Percentiles rank a stretch among this genome's conserved stretches.
These are phyloP conservation scores for Caryopteris hybrid DNA, from an alignment of 305 asterid species.

Conservation along the genomic window DNA sequence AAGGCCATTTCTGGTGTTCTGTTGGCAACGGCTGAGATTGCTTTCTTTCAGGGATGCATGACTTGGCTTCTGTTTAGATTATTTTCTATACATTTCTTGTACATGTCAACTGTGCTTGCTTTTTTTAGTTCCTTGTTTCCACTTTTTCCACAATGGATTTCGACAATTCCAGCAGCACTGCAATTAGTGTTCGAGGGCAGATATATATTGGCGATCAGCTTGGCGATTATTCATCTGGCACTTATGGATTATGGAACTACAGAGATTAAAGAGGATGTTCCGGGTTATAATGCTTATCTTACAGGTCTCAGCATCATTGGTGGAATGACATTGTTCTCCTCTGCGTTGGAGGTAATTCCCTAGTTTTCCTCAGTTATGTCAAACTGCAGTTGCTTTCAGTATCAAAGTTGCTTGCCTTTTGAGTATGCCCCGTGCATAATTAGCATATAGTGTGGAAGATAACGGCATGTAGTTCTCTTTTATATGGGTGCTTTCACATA, in stretches of 20 bases:
- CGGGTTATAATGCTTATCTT: constrained; percentile 80
- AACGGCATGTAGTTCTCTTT: too few species aligned
- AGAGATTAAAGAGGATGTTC: constrained; percentile 82
- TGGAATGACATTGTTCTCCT: constrained; percentile 87
- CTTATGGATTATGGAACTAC: constrained; percentile 81
- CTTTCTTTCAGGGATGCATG: constrained; percentile 83
- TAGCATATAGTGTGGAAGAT: background rate
- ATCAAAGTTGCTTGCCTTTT: too few species aligned
- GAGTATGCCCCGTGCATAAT: too few species aligned
- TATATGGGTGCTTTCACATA: too few species aligned
- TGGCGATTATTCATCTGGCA: constrained; percentile 61
- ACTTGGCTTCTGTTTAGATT: constrained; percentile 91
- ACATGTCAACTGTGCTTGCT: constrained; percentile 86
- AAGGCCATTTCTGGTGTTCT: constrained; percentile 85
- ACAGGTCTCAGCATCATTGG: constrained; percentile 97
- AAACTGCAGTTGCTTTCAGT: too few species aligned
- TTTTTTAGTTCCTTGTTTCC: constrained; percentile 81
- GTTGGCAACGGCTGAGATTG: constrained; percentile 83
- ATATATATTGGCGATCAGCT: constrained; percentile 49
- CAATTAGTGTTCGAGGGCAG: constrained; percentile 76
- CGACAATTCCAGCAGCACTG: constrained; percentile 82
- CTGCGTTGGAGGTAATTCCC: constrained; percentile 85
- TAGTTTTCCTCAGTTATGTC: too few species aligned
- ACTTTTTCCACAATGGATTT: constrained; percentile 69
- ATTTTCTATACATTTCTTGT: constrained; percentile 71